phyloP scores from a whole-genome alignment of 495 filamentous ascomycete species.

The Aspergillus nanangensis region DNA sequence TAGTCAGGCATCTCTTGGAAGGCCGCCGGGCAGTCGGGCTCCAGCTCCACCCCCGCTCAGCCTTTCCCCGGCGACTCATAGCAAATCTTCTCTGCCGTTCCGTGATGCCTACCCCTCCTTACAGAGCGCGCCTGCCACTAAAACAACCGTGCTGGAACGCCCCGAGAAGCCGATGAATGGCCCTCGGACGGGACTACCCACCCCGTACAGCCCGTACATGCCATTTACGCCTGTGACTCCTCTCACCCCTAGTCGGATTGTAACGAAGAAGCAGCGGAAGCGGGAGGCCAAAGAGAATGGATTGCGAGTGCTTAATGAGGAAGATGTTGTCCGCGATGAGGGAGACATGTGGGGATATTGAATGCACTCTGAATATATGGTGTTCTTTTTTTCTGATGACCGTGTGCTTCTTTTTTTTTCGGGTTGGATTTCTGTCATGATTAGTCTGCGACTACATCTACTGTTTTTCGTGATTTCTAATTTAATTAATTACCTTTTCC shows the following conservation, averaged over 20 bases:
- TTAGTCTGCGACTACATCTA: no score
- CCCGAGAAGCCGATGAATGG: constrained; percentile 48
- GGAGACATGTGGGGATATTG: constrained; percentile 53
- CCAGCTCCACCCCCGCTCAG: constrained; percentile 33
- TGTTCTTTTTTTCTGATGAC: constrained; percentile 2
- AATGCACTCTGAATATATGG: no score
- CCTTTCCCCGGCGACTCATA: constrained; percentile 27
- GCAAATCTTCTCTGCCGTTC: constrained; percentile 49
- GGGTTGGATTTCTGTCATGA: neutral
- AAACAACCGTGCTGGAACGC: constrained; percentile 75
- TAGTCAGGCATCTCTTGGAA: constrained; percentile 17
- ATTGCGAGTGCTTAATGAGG: constrained; percentile 38
- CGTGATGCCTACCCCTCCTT: constrained; percentile 47
- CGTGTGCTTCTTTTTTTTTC: constrained; percentile 1
- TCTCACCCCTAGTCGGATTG: constrained; percentile 72
- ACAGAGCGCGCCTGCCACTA: constrained; percentile 60
- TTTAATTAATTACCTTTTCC: no score
- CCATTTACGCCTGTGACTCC: constrained; percentile 85
- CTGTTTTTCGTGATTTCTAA: no score
- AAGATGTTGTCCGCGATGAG: constrained; percentile 48
- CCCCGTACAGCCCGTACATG: constrained; percentile 88
- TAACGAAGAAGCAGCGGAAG: constrained; percentile 72
- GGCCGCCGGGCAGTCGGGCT: constrained; percentile 12
- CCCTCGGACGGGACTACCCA: constrained; percentile 72
- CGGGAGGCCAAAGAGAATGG: constrained; percentile 35